Evolutionary conservation across 2,329 filamentous ascomycete species (phyloP), one percentile per base, ranked within the genome.

Genomic region (Emergomyces orientalis): DNA sequence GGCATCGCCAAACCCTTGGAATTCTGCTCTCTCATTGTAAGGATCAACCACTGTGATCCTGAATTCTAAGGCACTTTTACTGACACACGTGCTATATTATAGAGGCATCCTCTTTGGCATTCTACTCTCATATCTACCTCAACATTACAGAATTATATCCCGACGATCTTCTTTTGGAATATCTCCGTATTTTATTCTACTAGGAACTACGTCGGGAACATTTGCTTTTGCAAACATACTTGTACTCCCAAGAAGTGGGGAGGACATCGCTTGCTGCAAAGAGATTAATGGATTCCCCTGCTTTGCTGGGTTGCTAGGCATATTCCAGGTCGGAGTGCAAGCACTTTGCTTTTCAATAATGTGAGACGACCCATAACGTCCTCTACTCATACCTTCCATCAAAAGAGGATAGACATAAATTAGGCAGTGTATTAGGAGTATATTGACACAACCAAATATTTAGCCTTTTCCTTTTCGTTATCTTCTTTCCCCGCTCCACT

Each of bases 161-260:
- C 86, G 91, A 62, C 85, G 87, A 65, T 94, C 90, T 17, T 95
- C 93, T 27, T 93, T 96, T 74, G 94, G 94, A 65, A 92, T 99
- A 65, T 97, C 92, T 37, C 93, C 94, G 9, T 94, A 93, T 76
- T 99, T 96, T 73, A 87, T 99, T 67, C 84, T 97, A 1, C 85
- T 99, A n/a, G 94, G 94, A 64, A 90, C 89, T 32, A 93, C 93
- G 1, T 95, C 91, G 8, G 89, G 89, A 69, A 96, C 89, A 60
- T 90, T 89, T 57, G 89, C 90, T 32, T 91, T 99, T 70, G 90
- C 90, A 66, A 97, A 97, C 72, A 97, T 99, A 72, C 80, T 97
- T 61, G 88, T 90, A 0, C 84, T 96, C 17, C 89, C 90, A n/a
- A 84, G 86, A 63, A 96, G 90, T 63, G 85, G 90, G 41, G 82